Evolutionary conservation across 2,329 filamentous ascomycete species (phyloP), one percentile per base, ranked within the genome.

Genomic region (Leptographium flavum): DNA sequence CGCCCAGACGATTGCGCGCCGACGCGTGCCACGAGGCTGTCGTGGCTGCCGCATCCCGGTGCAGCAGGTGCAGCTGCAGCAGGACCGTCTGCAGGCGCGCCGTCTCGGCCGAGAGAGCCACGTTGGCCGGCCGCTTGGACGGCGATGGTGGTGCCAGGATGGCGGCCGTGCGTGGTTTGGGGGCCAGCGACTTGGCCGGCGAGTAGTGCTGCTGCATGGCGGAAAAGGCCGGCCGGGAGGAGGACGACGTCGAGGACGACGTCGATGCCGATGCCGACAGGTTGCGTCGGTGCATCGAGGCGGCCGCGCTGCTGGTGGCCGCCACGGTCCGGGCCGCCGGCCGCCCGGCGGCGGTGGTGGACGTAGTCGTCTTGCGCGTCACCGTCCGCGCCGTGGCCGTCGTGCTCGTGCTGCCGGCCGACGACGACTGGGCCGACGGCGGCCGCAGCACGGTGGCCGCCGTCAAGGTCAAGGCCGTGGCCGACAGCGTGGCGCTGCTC

Each of bases 151-250:
- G 71, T 17, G 73, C 73, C 38, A 79, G 68, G 59, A 68, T 71
- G 35, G 69, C 65, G 14, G 74, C 64, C 0, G 73, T 73, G n/a
- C 75, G 64, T 5, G 78, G 75, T 49, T 83, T 83, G 0, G 79
- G 74, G 0, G 72, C 69, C 9, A 68, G 62, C 4, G 65, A 67
- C 55, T 81, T 81, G 38, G 73, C 73, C 0, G 80, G 79, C 25
- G 75, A 79, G 62, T 74, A 82, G 60, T 82, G 76, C 52, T 83
- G 78, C 52, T 83, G 78, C 33, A 75, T 69, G 1, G 73, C 80
- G 40, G 67, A 73, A 59, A 82, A 82, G 39, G 69, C 63, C 0
- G 76, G 74, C 9, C 70, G 69, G 23, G 63, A 60, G n/a, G 62
- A 58, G 17, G 62, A 11, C 27, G 35, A n/a, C 27, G 39, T 44